phyloP scores from a whole-genome alignment of 352 stramenopile species.

The Plasmopara muralis region DNA sequence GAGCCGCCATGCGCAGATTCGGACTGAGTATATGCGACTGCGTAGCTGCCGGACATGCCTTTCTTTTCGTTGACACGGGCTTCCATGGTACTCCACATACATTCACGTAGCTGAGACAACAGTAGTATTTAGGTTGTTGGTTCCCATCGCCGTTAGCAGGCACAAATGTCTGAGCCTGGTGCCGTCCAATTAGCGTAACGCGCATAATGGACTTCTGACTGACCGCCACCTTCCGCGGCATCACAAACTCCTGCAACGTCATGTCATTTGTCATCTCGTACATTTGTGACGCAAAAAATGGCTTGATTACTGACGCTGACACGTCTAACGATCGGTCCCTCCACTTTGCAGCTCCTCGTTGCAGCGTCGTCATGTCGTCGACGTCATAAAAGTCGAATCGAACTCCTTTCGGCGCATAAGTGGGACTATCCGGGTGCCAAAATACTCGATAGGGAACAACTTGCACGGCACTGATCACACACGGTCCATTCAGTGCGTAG shows the following conservation, averaged over 20 bases:
- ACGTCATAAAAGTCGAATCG: constrained; percentile 64
- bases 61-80: constrained; percentile 4
- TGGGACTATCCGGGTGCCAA: constrained; percentile 66
- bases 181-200: constrained; percentile 55
- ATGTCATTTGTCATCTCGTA: constrained; percentile 69
- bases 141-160: constrained; percentile 36
- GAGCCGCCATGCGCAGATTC: constrained; percentile 36
- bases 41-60: constrained; percentile 5
- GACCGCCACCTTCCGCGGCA: constrained; percentile 42
- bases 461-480: constrained; percentile 53
- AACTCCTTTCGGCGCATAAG: constrained; percentile 63
- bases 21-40: constrained; percentile 19
- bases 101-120: constrained; percentile 73
- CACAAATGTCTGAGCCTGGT: constrained; percentile 70
- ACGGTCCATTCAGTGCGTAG: constrained; percentile 50
- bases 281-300: constrained; percentile 49
- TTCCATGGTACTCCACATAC: constrained; percentile 42
- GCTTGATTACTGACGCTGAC: constrained; percentile 18
- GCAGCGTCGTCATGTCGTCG: constrained; percentile 11
- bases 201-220: constrained; percentile 41
- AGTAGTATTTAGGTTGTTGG: constrained; percentile 65
- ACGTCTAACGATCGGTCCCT: constrained; percentile 7
- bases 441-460: constrained; percentile 78
- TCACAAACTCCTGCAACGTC: constrained; percentile 52
- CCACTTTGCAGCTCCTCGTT: constrained; percentile 6